phyloP scores from a whole-genome alignment of 768 basidiomycete species.

The Xerocomus potaroensis region DNA sequence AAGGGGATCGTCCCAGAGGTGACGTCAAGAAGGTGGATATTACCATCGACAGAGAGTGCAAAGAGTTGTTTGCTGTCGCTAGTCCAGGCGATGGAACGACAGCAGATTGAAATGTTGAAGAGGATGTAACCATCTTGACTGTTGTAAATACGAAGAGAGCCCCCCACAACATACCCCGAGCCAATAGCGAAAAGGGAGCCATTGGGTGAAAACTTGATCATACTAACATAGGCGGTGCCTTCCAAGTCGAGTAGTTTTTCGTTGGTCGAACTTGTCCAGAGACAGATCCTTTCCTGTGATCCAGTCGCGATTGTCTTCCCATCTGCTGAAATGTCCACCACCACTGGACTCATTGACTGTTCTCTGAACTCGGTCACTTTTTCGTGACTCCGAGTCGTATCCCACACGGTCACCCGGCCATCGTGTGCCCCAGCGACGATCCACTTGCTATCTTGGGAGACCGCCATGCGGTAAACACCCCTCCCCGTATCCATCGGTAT shows the following conservation, averaged over 20 bases:
- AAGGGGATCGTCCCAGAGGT: too few species aligned
- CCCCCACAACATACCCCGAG: neutral
- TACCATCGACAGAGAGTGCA: neutral
- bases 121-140: neutral
- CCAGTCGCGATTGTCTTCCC: neutral
- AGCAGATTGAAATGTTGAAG: neutral
- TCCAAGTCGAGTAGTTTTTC: neutral
- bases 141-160: neutral
- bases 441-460: too few species aligned
- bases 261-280: neutral
- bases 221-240: neutral
- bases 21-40: too few species aligned
- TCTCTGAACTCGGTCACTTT: neutral
- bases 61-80: neutral
- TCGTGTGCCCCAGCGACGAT: too few species aligned
- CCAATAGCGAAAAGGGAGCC: neutral
- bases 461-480: too few species aligned
- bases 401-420: too few species aligned
- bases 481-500: too few species aligned
- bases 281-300: neutral
- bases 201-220: too few species aligned
- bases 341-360: neutral
- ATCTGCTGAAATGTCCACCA: neutral
- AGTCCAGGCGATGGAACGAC: neutral
- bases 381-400: neutral